A percentile compares a stretch with the other conserved stretches of the same genome.
Conservation (phyloP, 1,284 basidiomycete species). For the Thelephora terrestris region DNA sequence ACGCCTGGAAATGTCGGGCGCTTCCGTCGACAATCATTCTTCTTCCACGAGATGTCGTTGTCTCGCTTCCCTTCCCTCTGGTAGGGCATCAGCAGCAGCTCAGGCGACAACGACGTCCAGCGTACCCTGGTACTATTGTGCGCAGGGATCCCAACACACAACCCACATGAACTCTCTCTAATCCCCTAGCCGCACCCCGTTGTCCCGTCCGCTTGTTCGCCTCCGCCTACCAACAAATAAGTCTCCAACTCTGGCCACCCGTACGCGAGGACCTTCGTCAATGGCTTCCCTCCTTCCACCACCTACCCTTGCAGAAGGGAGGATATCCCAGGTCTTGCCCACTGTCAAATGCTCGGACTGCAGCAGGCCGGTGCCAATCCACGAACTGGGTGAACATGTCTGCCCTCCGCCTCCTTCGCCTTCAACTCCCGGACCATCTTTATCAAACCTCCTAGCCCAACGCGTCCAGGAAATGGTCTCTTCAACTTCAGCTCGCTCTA, state of each 20-base stretch:
- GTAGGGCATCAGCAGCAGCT: too few species aligned
- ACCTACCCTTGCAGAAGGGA: constrained; percentile 18
- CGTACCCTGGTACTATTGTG: too few species aligned
- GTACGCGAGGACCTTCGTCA: too few species aligned
- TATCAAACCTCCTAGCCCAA: constrained; percentile 13
- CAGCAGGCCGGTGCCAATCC: constrained; percentile 53
- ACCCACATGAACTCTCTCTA: background rate
- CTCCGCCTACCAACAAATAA: constrained; percentile 1
- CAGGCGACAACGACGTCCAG: too few species aligned
- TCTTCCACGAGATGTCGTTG: too few species aligned
- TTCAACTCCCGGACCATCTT: background rate
- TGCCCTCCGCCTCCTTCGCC: constrained; percentile 42
- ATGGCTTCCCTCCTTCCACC: constrained; percentile 36
- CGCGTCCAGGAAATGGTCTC: constrained; percentile 3
- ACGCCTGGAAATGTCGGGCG: too few species aligned
- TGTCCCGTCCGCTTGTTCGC: background rate
- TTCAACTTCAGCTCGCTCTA: background rate
- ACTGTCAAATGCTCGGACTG: constrained; percentile 79
- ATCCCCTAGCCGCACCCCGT: background rate
- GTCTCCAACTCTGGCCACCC: too few species aligned
- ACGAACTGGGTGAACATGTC: constrained; percentile 63
- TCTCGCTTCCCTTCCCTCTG: too few species aligned
- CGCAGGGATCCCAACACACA: too few species aligned
- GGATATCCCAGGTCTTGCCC: constrained; percentile 71
- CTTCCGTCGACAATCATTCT: too few species aligned